These are phyloP conservation scores for Oryza longistaminata DNA, from an alignment of 176 grass and related monocot genomes.

Conservation along the genomic window DNA sequence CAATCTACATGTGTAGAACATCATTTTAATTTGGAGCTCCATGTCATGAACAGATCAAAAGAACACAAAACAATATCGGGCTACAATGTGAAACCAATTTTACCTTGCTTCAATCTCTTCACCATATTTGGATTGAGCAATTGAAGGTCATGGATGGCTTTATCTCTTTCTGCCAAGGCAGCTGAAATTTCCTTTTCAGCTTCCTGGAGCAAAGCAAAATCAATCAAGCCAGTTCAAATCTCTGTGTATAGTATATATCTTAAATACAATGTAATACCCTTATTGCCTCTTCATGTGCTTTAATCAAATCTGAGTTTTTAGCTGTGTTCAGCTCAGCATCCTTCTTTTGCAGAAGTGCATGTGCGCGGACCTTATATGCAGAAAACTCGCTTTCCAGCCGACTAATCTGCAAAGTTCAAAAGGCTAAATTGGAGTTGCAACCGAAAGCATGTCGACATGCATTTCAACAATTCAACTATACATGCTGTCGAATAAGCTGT, in stretches of 20 bases:
- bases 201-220: constrained; percentile 57
- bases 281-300: constrained; percentile 78
- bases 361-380: constrained; percentile 85
- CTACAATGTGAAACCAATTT: constrained; percentile 17
- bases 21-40: background rate
- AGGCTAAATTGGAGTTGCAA: constrained; percentile 14
- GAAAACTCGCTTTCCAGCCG: constrained; percentile 90
- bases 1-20: background rate
- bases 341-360: constrained; percentile 98
- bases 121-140: constrained; percentile 52
- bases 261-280: constrained; percentile 48
- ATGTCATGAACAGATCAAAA: constrained; percentile 17
- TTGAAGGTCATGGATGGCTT: constrained; percentile 74
- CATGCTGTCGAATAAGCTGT: too few species aligned
- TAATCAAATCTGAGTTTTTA: constrained; percentile 81
- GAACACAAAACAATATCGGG: background rate
- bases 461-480: background rate
- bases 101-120: constrained; percentile 88
- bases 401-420: constrained; percentile 59
- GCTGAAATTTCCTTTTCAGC: constrained; percentile 75
- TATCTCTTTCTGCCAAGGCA: constrained; percentile 82
- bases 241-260: constrained; percentile 27
- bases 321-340: constrained; percentile 72
- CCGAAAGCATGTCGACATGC: background rate
- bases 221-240: constrained; percentile 29